Conservation (phyloP, 139 green algal genomes). For the Bryopsis sp. region DNA sequence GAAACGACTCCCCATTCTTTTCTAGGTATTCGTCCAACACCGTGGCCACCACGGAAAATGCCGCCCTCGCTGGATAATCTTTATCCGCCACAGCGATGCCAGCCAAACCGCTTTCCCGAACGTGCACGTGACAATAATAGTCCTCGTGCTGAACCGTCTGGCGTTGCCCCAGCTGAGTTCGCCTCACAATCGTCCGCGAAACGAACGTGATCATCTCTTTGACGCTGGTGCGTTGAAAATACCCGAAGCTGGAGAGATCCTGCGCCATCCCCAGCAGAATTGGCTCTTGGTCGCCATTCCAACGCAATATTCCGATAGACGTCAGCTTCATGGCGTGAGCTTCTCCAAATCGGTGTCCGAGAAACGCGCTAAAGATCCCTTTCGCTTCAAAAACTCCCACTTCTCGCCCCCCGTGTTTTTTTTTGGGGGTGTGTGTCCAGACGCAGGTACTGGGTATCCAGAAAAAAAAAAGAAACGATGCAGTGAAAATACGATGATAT, state of each 20-base stretch:
- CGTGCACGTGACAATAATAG: slow-evolving; percentile 89
- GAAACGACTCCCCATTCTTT: not conserved
- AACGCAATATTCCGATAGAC: slow-evolving; percentile 52
- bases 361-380: too few species aligned
- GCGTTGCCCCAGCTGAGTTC: slow-evolving; percentile 67
- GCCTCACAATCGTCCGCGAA: slow-evolving; percentile 79
- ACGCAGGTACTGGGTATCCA: too few species aligned
- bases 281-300: slow-evolving; percentile 58
- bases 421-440: too few species aligned
- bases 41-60: slow-evolving; percentile 91
- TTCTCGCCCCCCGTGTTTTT: too few species aligned
- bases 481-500: too few species aligned
- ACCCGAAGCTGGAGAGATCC: slow-evolving; percentile 90
- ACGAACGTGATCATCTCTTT: slow-evolving; percentile 92
- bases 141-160: slow-evolving; percentile 84
- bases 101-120: slow-evolving; percentile 70
- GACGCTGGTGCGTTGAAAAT: slow-evolving; percentile 82
- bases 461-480: too few species aligned
- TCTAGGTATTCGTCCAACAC: slow-evolving; percentile 27
- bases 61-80: slow-evolving; percentile 85
- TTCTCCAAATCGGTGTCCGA: too few species aligned
- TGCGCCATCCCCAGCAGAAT: slow-evolving; percentile 61
- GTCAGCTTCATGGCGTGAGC: slow-evolving; percentile 77
- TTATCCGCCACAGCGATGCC: slow-evolving; percentile 82
- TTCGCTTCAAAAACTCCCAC: too few species aligned